Base-by-base conservation (phyloP, 2,329 filamentous ascomycete species). In the Hirsutella thompsonii region DNA sequence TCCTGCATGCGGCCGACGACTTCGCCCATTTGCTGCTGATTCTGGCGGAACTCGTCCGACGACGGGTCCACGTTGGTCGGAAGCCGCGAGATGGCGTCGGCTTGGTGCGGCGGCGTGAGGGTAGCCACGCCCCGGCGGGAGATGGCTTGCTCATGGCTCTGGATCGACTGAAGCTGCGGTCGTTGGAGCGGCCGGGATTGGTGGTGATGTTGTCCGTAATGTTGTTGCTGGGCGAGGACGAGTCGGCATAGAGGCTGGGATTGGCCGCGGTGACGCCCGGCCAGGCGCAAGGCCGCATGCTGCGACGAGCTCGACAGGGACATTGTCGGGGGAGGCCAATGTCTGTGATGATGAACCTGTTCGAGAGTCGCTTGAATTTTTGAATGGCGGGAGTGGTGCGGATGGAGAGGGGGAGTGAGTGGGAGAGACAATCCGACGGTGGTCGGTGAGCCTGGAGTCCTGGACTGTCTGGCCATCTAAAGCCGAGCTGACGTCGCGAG, bases 41-140 rank as follows among this genome's bases (percentile, higher is more conserved):
- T 96, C 54, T 93, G 82, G 53, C 74, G 76, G 69, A 83, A 96
- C 52, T 86, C 81, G 23, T 79, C 67, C 5, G 86, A 89, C 4
- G 76, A 76, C 3, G 81, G 72, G 60, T 96, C 90, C 50, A 95
- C 74, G 36, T 72, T 67, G 30, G 78, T 85, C 45, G 79, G 83
- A 28, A 96, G 68, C 35, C 86, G 72, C 6, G 89, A 94, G 46
- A 95, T 81, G 42, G 87, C 82, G 47, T 76, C 76, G 29, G 87
- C 85, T 65, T 94, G 87, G 60, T 88, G 79, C 2, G 81, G 76
- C 46, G 87, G 76, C 8, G 83, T 85, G 60, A 94, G 89, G 35
- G 76, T 87, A 44, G 89, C 83, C 50, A 83, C 70, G 41, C 65
- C 53, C 44, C 63, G 60, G 52, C 48, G 32, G 32, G 13, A 14